These are phyloP conservation scores for Thelonectria olida DNA, from an alignment of 2,329 filamentous ascomycete genomes.

Conservation along the genomic window DNA sequence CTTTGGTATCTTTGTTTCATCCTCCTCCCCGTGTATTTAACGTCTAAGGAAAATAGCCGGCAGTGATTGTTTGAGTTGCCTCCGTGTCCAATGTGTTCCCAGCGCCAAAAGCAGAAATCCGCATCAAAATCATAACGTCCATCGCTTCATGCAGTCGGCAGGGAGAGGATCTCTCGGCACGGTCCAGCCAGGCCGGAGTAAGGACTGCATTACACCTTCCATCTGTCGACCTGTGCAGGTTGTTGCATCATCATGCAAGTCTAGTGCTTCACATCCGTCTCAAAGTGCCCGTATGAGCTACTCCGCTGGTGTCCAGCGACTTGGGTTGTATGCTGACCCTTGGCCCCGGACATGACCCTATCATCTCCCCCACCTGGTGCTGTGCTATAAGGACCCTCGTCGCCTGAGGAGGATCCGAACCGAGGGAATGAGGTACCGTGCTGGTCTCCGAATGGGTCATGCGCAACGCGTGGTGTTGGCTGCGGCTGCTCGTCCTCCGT, in stretches of 20 bases:
- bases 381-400: constrained; percentile 28
- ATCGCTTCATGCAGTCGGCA: constrained; percentile 36
- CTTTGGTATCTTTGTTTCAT: constrained; percentile 4
- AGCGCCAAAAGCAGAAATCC: constrained; percentile 25
- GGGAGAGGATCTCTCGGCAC: constrained; percentile 35
- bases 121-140: constrained; percentile 14
- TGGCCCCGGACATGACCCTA: constrained; percentile 39
- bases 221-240: neutral
- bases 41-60: constrained; percentile 29
- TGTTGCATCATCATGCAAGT: constrained; percentile 12
- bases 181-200: constrained; percentile 41
- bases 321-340: constrained; percentile 36
- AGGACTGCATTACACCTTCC: constrained; percentile 23
- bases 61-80: constrained; percentile 19
- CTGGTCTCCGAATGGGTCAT: constrained; percentile 29
- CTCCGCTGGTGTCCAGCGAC: constrained; percentile 43
- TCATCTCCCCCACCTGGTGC: constrained; percentile 37
- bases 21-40: constrained; percentile 3
- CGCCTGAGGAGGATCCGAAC: constrained; percentile 39
- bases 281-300: constrained; percentile 49
- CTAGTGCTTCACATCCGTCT: constrained; percentile 39
- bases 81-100: constrained; percentile 29
- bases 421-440: constrained; percentile 38
- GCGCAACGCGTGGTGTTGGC: constrained; percentile 37
- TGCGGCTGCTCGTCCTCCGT: constrained; percentile 43